These are phyloP conservation scores for Nadsonia starkeyi-henricii DNA, from an alignment of 1,139 yeast species.

Conservation along the genomic window DNA sequence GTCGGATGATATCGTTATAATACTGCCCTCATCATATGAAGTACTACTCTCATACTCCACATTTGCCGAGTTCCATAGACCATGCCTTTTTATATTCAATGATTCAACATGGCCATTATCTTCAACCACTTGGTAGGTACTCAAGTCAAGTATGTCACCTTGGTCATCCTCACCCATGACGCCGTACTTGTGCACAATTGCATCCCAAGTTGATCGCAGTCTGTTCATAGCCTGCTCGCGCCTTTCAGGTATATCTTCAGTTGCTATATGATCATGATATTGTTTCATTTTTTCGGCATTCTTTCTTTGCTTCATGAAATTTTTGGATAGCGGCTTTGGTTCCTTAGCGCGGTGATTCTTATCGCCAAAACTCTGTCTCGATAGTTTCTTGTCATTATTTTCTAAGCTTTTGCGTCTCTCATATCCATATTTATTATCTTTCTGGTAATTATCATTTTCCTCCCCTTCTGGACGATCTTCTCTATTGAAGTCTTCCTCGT, in stretches of 20 bases:
- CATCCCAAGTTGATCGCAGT: conserved; percentile 33
- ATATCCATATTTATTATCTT: too few relatives aligned
- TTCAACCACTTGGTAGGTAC: conserved; percentile 41
- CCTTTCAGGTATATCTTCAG: not conserved
- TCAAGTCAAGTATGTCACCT: conserved; percentile 53
- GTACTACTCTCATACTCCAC: conserved; percentile 6
- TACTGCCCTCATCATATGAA: conserved; percentile 2
- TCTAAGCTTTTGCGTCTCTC: too few relatives aligned
- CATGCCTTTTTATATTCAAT: conserved; percentile 15
- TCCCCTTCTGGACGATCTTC: not conserved
- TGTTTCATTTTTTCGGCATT: not conserved
- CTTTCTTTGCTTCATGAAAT: not conserved
- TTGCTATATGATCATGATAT: not conserved
- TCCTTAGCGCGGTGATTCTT: not conserved
- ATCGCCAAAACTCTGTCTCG: too few relatives aligned
- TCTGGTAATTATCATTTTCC: not conserved
- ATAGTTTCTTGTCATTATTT: too few relatives aligned
- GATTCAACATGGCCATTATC: conserved; percentile 54
- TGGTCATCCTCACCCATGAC: conserved; percentile 35
- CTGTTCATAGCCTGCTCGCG: conserved; percentile 6
- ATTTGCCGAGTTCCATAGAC: conserved; percentile 3
- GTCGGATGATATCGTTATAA: conserved; percentile 6
- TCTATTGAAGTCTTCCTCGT: not conserved
- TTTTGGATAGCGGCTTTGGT: not conserved
- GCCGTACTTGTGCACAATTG: conserved; percentile 38